Base-by-base conservation (phyloP, 345 rosid species). In the Eucalyptus regnans region DNA sequence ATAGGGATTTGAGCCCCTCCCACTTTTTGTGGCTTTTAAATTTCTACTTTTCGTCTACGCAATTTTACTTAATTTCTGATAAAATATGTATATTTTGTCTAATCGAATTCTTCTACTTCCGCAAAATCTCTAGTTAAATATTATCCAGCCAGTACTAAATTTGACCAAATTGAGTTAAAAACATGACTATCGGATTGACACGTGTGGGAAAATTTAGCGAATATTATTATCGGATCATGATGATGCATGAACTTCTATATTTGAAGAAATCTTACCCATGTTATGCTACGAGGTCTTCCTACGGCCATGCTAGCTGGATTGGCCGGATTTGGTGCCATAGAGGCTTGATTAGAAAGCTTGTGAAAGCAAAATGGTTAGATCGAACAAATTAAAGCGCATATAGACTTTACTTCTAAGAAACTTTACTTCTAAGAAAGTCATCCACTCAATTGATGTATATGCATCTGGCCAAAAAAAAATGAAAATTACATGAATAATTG, bases 381-480 rank as follows among this genome's bases (percentile, higher is more conserved):
- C 0, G 0, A 3, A 29, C 16, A 62, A 12, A 6, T 62, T 13
- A 62, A 12, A 62, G 58, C 0, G 4, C 8, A 12, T 1, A 4
- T 3, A 62, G 17, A 62, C 68, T 62, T 29, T 27, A 60, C 68
- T 27, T 58, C 29, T 58, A 23, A 23, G 64, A 23, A 58, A 58
- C 64, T 58, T 25, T 23, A 58, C n/a, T 58, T 60, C 15, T 27
- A 27, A 27, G 4, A 60, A 60, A 60, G 68, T 29, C 33, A 13
- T 62, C 33, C 16, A 62, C 16, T 12, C 31, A 12, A 0, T 3
- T 6, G 4, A 29, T 62, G 31, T 1, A 60, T 0, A 60, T 5
- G 43, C 23, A 68, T 15, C 7, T 17, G 23, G 43, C 7, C 1
- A 2, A 15, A 31, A 66, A 66, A 64, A 4, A 31, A 8, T 66